phyloP scores from a whole-genome alignment of 352 stramenopile genomes.

The Pythium phragmiticola region DNA sequence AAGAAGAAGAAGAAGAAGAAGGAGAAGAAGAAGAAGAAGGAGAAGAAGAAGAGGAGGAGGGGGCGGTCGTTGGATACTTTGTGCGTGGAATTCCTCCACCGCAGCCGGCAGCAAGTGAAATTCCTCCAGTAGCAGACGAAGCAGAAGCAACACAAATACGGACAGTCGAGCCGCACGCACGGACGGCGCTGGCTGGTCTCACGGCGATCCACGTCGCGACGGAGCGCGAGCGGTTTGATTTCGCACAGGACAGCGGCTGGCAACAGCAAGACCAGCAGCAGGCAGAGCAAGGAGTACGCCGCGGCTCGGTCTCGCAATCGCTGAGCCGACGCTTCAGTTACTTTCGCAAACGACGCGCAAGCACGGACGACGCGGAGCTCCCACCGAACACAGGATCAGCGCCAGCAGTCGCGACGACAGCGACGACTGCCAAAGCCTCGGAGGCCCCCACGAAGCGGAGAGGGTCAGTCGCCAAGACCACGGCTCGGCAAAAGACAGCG shows the following conservation, averaged over 20 bases:
- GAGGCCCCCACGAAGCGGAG: not conserved
- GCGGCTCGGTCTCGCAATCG: conserved; percentile 4
- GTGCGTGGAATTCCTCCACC: not conserved
- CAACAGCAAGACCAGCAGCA: not conserved
- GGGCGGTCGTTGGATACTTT: conserved; percentile 12
- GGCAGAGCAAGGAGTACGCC: not conserved
- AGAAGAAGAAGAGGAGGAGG: conserved; percentile 13
- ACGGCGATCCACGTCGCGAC: conserved; percentile 29
- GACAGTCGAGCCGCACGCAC: conserved; percentile 8
- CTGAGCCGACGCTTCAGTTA: conserved; percentile 18
- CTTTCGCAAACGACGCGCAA: conserved; percentile 10
- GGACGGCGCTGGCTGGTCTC: conserved; percentile 22
- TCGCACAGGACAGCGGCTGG: conserved; percentile 20
- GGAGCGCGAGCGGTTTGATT: conserved; percentile 25
- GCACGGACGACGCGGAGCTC: not conserved
- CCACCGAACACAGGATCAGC: not conserved
- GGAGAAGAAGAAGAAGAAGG: too few species aligned
- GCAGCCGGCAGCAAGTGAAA: not conserved
- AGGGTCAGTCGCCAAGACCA: not conserved
- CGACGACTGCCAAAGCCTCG: not conserved
- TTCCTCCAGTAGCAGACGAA: not conserved
- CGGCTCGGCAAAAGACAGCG: not conserved
- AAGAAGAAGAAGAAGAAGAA: too few species aligned
- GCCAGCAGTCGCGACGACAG: not conserved
- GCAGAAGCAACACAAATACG: not conserved